Evolutionary conservation across 192 early-diverging fungal genomes (phyloP).

Genomic region (Coemansia sp.): DNA sequence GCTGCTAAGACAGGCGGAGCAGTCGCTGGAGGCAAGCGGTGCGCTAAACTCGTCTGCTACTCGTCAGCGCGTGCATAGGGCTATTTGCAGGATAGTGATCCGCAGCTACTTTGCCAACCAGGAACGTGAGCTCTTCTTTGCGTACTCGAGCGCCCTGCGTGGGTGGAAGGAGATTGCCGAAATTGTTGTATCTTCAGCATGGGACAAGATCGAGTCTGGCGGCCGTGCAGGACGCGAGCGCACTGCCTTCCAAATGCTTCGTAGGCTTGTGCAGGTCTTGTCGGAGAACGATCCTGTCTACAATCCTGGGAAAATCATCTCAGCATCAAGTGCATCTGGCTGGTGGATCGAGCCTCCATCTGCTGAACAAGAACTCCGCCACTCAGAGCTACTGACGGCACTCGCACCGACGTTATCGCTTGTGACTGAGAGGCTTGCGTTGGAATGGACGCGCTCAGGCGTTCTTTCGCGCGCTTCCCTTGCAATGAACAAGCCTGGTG

Average conservation of each 20-base stretch:
- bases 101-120: constrained; percentile 74
- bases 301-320: not conserved
- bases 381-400: constrained; percentile 38
- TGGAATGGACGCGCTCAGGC: constrained; percentile 47
- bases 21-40: constrained; percentile 49
- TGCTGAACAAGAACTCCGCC: constrained; percentile 35
- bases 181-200: constrained; percentile 61
- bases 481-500: constrained; percentile 34
- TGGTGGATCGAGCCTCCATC: constrained; percentile 34
- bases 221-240: constrained; percentile 60
- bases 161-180: constrained; percentile 85
- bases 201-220: constrained; percentile 62
- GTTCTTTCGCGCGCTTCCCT: constrained; percentile 31
- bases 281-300: constrained; percentile 33
- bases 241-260: constrained; percentile 64
- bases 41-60: constrained; percentile 48
- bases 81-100: constrained; percentile 63
- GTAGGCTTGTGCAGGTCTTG: constrained; percentile 59
- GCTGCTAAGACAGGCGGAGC: constrained; percentile 56
- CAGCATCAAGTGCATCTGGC: not conserved
- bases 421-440: constrained; percentile 34
- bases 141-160: constrained; percentile 66
- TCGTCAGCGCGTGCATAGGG: constrained; percentile 54
- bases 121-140: constrained; percentile 64
- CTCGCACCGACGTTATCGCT: constrained; percentile 42